Percentiles rank a stretch among this genome's conserved stretches.
phyloP scores from a whole-genome alignment of 1,284 basidiomycete genomes.

The Trametes polyzona region DNA sequence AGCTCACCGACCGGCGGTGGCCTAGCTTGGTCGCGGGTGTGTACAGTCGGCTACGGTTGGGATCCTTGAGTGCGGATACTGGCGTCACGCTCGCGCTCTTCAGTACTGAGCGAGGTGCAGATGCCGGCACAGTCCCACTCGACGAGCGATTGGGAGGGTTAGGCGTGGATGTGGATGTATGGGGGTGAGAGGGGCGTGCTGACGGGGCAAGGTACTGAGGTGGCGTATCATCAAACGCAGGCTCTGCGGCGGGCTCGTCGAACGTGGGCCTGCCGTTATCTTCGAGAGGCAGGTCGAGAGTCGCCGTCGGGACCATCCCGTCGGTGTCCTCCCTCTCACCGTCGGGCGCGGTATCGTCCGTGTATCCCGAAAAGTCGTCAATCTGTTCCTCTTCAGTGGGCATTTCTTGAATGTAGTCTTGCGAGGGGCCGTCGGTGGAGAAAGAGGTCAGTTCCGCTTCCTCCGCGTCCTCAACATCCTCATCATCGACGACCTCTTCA shows the following conservation, averaged over 20 bases:
- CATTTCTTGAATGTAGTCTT: conserved; percentile 29
- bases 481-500: conserved; percentile 49
- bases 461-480: conserved; percentile 58
- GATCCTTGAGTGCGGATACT: conserved; percentile 56
- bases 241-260: conserved; percentile 16
- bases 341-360: conserved; percentile 26
- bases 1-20: conserved; percentile 86
- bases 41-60: conserved; percentile 46
- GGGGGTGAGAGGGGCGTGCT: conserved; percentile 7
- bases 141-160: conserved; percentile 20
- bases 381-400: conserved; percentile 33
- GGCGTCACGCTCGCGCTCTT: conserved; percentile 58
- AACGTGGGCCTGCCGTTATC: background rate
- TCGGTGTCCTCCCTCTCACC: conserved; percentile 25
- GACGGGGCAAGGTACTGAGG: conserved; percentile 16
- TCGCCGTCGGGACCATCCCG: conserved; percentile 20
- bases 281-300: conserved; percentile 19
- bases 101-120: conserved; percentile 56
- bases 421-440: conserved; percentile 64
- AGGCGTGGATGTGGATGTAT: conserved; percentile 24
- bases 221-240: conserved; percentile 26
- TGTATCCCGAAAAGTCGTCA: conserved; percentile 23
- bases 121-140: conserved; percentile 37
- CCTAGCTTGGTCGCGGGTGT: conserved; percentile 53
- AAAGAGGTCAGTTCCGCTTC: conserved; percentile 71